Percentiles rank a stretch among this genome's conserved stretches.
Evolutionary conservation across 2,329 filamentous ascomycete genomes (phyloP).

Genomic region (Parafenestella ontariensis): DNA sequence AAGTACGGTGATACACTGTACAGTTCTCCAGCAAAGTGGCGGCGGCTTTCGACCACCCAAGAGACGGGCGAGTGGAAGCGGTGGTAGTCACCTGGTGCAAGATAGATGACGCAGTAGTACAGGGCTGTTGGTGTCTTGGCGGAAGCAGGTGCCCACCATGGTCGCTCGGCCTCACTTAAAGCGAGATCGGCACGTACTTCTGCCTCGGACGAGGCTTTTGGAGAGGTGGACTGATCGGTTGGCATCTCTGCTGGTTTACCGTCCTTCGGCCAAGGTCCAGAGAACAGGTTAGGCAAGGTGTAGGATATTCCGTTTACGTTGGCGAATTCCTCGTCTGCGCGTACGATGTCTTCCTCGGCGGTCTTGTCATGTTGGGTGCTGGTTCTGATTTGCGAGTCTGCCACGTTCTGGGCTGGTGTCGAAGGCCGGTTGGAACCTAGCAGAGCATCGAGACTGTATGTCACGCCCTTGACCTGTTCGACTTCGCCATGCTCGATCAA

Average conservation of each 20-base stretch:
- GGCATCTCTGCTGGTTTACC: constrained; percentile 59
- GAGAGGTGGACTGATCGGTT: constrained; percentile 74
- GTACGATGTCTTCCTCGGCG: constrained; percentile 69
- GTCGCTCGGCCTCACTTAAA: constrained; percentile 65
- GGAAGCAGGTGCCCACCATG: constrained; percentile 56
- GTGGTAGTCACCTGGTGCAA: constrained; percentile 97
- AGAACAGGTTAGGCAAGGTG: constrained; percentile 85
- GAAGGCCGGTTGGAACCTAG: constrained; percentile 64
- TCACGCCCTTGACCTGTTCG: constrained; percentile 98
- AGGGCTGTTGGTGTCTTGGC: constrained; percentile 66
- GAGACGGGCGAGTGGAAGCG: constrained; percentile 94
- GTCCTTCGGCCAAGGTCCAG: constrained; percentile 63
- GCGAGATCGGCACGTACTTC: constrained; percentile 86
- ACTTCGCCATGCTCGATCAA: constrained; percentile 92
- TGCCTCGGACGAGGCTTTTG: constrained; percentile 75
- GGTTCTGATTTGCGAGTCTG: constrained; percentile 27
- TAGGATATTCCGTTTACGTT: constrained; percentile 95
- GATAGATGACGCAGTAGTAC: constrained; percentile 94
- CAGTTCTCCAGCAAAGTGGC: constrained; percentile 97
- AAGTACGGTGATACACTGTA: constrained; percentile 96
- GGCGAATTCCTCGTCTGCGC: constrained; percentile 90
- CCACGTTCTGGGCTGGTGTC: constrained; percentile 52
- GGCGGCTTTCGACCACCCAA: constrained; percentile 92
- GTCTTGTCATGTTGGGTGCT: constrained; percentile 41
- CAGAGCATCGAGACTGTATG: constrained; percentile 92